phyloP scores from a whole-genome alignment of 176 grass and related monocot species.

The Saccharum officinarum region DNA sequence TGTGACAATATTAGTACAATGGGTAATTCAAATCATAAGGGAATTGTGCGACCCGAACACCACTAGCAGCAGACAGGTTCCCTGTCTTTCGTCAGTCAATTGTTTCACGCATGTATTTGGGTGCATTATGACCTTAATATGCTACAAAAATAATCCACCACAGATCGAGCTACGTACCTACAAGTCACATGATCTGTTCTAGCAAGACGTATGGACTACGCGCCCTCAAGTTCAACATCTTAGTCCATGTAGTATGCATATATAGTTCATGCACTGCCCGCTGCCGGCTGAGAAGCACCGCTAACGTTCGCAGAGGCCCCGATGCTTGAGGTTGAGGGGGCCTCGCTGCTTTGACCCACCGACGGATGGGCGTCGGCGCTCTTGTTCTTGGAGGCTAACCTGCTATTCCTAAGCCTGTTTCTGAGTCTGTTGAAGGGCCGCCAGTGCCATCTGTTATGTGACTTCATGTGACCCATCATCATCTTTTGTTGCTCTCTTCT shows the following conservation, averaged over 20 bases:
- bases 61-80: no score
- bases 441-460: constrained; percentile 58
- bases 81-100: no score
- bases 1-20: no score
- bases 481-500: constrained; percentile 77
- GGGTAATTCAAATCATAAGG: no score
- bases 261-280: not conserved
- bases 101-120: no score
- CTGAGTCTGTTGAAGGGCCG: constrained; percentile 43
- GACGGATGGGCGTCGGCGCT: not conserved
- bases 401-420: constrained; percentile 37
- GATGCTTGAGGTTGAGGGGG: not conserved
- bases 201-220: no score
- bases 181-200: no score
- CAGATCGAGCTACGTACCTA: no score
- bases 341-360: not conserved
- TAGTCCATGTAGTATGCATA: not conserved
- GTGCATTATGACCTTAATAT: no score
- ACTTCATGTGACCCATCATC: constrained; percentile 74
- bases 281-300: not conserved
- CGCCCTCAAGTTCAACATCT: not conserved
- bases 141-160: no score
- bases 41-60: no score
- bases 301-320: not conserved
- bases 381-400: constrained; percentile 32